Evolutionary conservation across 305 asterid genomes (phyloP).

Genomic region (Fraxinus dipetala): DNA sequence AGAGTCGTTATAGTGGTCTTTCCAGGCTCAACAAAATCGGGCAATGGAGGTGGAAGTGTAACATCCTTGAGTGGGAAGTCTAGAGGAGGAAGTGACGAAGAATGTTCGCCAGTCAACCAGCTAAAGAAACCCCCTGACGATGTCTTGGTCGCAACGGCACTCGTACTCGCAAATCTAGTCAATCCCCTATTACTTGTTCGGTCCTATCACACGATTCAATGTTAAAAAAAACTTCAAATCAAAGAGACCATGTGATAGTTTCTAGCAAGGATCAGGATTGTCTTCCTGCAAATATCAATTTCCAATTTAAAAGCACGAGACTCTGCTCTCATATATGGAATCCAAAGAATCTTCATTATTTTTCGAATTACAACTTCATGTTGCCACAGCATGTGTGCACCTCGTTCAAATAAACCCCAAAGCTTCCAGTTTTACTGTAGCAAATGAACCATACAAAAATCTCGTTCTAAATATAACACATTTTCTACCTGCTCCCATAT

Average conservation of each 20-base stretch:
- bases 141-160: conserved; percentile 57
- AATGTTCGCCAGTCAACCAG: conserved; percentile 64
- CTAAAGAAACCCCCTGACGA: conserved; percentile 67
- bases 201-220: conserved; percentile 37
- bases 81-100: conserved; percentile 64
- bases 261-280: not conserved
- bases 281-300: not conserved
- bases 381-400: not conserved
- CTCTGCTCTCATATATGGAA: not conserved
- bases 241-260: not conserved
- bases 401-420: not conserved
- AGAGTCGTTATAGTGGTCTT: conserved; percentile 73
- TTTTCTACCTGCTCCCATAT: not conserved
- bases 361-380: not conserved
- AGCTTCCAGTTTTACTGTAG: not conserved
- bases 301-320: not conserved
- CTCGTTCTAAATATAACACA: not conserved
- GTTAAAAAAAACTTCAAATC: not conserved
- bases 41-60: conserved; percentile 60
- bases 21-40: conserved; percentile 77
- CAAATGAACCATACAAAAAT: not conserved
- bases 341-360: not conserved
- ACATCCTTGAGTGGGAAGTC: conserved; percentile 76
- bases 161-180: conserved; percentile 70
- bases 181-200: conserved; percentile 43